Evolutionary conservation across 495 filamentous ascomycete genomes (phyloP).

Genomic region (Penicillium odoratum): DNA sequence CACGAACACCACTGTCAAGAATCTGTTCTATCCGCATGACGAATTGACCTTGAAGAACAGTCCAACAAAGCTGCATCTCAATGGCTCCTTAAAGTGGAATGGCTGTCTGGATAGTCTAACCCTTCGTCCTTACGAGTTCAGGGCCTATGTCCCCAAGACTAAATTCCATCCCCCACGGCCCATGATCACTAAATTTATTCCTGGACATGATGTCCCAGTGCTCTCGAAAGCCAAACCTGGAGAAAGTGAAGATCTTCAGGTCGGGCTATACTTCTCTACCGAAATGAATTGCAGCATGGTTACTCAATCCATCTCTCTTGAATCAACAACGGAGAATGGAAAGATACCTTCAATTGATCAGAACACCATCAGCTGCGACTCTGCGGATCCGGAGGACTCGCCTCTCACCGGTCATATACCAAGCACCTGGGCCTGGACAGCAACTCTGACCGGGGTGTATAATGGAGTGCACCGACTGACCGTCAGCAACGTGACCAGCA

Average conservation of each 20-base stretch:
- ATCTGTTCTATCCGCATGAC: conserved; percentile 67
- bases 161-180: conserved; percentile 55
- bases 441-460: conserved; percentile 57
- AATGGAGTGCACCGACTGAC: conserved; percentile 67
- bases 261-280: conserved; percentile 60
- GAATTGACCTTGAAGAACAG: conserved; percentile 48
- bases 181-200: conserved; percentile 64
- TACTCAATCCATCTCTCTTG: conserved; percentile 49
- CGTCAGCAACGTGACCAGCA: conserved; percentile 53
- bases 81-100: conserved; percentile 46
- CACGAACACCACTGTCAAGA: conserved; percentile 57
- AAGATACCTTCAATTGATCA: conserved; percentile 40
- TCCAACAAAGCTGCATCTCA: conserved; percentile 42
- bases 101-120: conserved; percentile 58
- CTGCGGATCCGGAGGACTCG: conserved; percentile 25
- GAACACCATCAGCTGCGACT: conserved; percentile 45
- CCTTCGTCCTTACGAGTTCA: conserved; percentile 60
- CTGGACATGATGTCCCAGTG: conserved; percentile 63
- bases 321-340: conserved; percentile 53
- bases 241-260: conserved; percentile 45
- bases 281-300: conserved; percentile 63
- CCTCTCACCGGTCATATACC: conserved; percentile 51
- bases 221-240: conserved; percentile 48
- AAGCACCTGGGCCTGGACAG: conserved; percentile 54
- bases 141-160: conserved; percentile 59